Evolutionary conservation across 345 rosid species (phyloP), one percentile per base, ranked within the genome.

Genomic region (Aurinia saxatilis): DNA sequence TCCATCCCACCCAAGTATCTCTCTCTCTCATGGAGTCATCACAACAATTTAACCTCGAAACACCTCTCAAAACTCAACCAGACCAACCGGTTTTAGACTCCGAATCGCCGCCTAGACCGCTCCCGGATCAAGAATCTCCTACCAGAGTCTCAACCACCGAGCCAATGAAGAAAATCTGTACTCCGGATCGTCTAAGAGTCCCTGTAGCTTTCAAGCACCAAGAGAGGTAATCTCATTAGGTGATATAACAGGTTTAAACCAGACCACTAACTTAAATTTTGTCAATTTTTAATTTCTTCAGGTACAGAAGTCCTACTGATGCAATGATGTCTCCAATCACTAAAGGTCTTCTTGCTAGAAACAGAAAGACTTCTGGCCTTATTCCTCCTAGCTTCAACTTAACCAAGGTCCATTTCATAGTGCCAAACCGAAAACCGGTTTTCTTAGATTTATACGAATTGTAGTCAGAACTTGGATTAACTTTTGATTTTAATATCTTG

Each of bases 221-320:
- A 0, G 95, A 86, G 80, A 88, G 95, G 88, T 66, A 73, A 3
- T 41, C 5, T 15, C 21, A n/a, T 18, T 5, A 47, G 18, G 2
- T 63, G 45, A 29, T 14, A 27, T 5, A 42, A 45, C 67, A 60
- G 34, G 33, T 34, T 30, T 15, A 0, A 45, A 55, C 45, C 31
- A 50, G 3, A 71, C 17, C 10, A 13, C 35, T 8, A 6, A 33
- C 42, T 40, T 3, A 12, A 11, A 68, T 37, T 57, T 30, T 15
- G 13, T 8, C n/a, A 17, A 3, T 5, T 40, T 29, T 7, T 4
- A 1, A 1, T 4, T 21, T 57, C 8, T n/a, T 33, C 53, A 90
- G 97, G 78, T 84, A 88, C 45, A 73, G 81, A 52, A 91, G 96
- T 60, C 98, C 96, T 11, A 91, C 98, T 10, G 96, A 88, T 66